These are phyloP conservation scores for Penicillium herquei DNA, from an alignment of 495 filamentous ascomycete species.

Conservation along the genomic window DNA sequence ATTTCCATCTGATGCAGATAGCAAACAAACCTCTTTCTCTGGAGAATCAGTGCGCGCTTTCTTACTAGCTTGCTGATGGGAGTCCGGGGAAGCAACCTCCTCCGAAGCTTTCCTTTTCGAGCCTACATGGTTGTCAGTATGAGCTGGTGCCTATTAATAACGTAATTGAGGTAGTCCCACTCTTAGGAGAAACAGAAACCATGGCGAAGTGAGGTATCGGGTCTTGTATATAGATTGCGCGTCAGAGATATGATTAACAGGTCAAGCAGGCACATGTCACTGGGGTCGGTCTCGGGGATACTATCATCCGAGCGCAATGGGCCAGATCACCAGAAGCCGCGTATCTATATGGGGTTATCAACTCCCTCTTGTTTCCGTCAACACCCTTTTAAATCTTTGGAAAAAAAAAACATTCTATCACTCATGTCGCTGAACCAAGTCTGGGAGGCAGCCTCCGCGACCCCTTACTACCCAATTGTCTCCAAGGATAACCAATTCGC, in stretches of 20 bases:
- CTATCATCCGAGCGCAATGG: constrained; percentile 15
- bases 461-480: constrained; percentile 77
- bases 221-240: neutral
- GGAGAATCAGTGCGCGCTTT: constrained; percentile 60
- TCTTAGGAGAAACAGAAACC: constrained; percentile 24
- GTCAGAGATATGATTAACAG: neutral
- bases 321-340: constrained; percentile 14
- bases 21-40: constrained; percentile 45
- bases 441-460: constrained; percentile 84
- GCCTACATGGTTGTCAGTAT: constrained; percentile 36
- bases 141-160: neutral
- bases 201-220: constrained; percentile 8
- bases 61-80: constrained; percentile 45
- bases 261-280: constrained; percentile 3
- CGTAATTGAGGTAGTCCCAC: constrained; percentile 6
- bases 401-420: constrained; percentile 1
- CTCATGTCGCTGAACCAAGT: constrained; percentile 74
- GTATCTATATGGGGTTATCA: constrained; percentile 12
- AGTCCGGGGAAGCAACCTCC: constrained; percentile 59
- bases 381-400: neutral
- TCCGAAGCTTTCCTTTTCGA: constrained; percentile 78
- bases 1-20: neutral
- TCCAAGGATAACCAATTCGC: constrained; percentile 81
- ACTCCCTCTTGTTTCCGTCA: neutral
- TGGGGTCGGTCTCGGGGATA: constrained; percentile 8